Conservation (phyloP, 805 yeast species). For the Metschnikowia aberdeeniae region DNA sequence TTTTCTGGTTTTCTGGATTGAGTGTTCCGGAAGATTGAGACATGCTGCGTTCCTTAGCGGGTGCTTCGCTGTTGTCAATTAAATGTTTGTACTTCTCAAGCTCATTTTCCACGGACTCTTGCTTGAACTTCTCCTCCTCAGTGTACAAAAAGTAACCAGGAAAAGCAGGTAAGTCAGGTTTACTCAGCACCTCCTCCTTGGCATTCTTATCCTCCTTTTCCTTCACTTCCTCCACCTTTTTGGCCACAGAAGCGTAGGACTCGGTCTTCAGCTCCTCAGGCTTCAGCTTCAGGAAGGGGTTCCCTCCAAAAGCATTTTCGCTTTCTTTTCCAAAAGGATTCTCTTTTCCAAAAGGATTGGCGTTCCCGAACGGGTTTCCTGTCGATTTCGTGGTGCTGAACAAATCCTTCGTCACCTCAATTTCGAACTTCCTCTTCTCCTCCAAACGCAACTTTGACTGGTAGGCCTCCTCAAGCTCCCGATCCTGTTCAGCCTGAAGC, state of each 20-base stretch:
- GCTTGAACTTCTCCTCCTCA: constrained; percentile 64
- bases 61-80: constrained; percentile 45
- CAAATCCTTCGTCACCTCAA: constrained; percentile 40
- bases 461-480: constrained; percentile 27
- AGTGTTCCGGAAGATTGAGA: constrained; percentile 15
- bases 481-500: constrained; percentile 33
- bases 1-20: constrained; percentile 21
- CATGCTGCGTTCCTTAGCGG: constrained; percentile 17
- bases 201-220: constrained; percentile 4
- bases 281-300: background rate
- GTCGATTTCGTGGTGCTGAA: constrained; percentile 20
- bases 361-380: constrained; percentile 30
- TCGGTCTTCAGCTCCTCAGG: background rate
- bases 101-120: constrained; percentile 51
- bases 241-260: constrained; percentile 8
- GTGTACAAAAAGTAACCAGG: constrained; percentile 69
- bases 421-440: constrained; percentile 37
- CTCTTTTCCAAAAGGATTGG: constrained; percentile 34
- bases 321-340: constrained; percentile 20
- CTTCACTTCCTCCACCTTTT: background rate
- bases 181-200: constrained; percentile 5
- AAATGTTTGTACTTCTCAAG: constrained; percentile 42
- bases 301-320: constrained; percentile 2
- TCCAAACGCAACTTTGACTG: constrained; percentile 41
- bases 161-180: constrained; percentile 41